phyloP scores from a whole-genome alignment of 139 green algal species.

The Closterium sp. region DNA sequence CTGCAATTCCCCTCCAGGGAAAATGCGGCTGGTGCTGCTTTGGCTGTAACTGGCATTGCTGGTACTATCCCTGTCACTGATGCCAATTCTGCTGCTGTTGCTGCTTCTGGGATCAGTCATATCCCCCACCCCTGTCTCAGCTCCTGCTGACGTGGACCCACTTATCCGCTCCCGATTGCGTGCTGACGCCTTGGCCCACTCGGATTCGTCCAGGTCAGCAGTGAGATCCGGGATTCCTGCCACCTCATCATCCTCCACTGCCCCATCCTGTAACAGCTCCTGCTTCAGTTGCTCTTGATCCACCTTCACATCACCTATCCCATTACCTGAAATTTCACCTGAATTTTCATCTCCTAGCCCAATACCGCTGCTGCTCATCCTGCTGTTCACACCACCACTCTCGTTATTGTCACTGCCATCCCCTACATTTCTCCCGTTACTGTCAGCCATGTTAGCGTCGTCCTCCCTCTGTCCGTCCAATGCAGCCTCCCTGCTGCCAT shows the following conservation, averaged over 20 bases:
- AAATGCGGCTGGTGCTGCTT: neutral
- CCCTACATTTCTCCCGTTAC: neutral
- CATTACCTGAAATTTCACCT: neutral
- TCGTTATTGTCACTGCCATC: neutral
- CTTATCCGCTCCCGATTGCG: neutral
- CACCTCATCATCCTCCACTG: neutral
- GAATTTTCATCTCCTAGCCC: no score
- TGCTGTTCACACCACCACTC: neutral
- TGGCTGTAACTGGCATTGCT: neutral
- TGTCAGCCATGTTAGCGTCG: neutral
- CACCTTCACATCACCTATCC: neutral
- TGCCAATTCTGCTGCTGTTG: neutral
- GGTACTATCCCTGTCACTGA: neutral
- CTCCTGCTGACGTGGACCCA: neutral
- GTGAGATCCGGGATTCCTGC: neutral
- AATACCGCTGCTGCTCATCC: no score
- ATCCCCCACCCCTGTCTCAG: neutral
- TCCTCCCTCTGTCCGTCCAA: neutral
- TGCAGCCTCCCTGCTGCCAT: neutral
- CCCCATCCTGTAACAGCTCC: neutral
- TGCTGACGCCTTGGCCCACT: neutral
- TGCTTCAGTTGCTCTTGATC: neutral
- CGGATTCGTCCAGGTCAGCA: neutral
- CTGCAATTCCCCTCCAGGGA: neutral
- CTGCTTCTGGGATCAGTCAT: neutral